A percentile compares a stretch with the other conserved stretches of the same genome.
phyloP scores from a whole-genome alignment of 2,329 filamentous ascomycete species.

The Remersonia thermophila region DNA sequence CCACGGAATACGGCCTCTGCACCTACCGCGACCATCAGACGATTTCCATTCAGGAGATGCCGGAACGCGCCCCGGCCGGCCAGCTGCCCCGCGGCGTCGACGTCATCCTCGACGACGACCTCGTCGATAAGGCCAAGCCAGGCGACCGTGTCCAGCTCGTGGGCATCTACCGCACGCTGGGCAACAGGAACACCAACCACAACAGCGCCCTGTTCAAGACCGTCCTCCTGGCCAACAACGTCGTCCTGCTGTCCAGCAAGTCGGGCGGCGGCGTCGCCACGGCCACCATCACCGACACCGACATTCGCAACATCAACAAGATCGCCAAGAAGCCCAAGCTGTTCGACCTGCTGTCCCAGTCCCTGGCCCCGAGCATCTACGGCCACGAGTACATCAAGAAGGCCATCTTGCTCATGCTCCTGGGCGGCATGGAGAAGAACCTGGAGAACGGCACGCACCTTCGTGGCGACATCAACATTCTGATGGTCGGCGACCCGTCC shows the following conservation, averaged over 20 bases:
- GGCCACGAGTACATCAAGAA: conserved; percentile 98
- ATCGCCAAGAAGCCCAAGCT: conserved; percentile 88
- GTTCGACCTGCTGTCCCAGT: conserved; percentile 86
- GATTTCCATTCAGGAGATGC: conserved; percentile 98
- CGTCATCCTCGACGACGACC: conserved; percentile 90
- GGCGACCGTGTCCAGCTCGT: conserved; percentile 94
- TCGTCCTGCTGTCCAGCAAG: conserved; percentile 90
- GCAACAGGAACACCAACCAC: conserved; percentile 82
- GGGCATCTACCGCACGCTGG: conserved; percentile 88
- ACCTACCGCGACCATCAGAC: conserved; percentile 95
- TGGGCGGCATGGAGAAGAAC: conserved; percentile 97
- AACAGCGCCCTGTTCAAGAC: conserved; percentile 94
- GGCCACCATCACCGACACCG: conserved; percentile 84
- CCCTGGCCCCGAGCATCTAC: conserved; percentile 89
- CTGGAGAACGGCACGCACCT: conserved; percentile 95
- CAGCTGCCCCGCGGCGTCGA: conserved; percentile 92
- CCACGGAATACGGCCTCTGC: conserved; percentile 92
- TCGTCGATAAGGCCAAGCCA: conserved; percentile 89
- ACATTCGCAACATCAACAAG: conserved; percentile 98
- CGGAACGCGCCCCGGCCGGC: conserved; percentile 85
- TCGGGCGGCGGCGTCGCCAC: conserved; percentile 89
- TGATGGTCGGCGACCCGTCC: conserved; percentile 98
- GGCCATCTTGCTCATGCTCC: conserved; percentile 85
- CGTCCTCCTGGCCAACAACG: conserved; percentile 82
- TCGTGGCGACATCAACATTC: conserved; percentile 95